Conservation (phyloP, 306 rosid genomes). For the Prosopis cineraria region DNA sequence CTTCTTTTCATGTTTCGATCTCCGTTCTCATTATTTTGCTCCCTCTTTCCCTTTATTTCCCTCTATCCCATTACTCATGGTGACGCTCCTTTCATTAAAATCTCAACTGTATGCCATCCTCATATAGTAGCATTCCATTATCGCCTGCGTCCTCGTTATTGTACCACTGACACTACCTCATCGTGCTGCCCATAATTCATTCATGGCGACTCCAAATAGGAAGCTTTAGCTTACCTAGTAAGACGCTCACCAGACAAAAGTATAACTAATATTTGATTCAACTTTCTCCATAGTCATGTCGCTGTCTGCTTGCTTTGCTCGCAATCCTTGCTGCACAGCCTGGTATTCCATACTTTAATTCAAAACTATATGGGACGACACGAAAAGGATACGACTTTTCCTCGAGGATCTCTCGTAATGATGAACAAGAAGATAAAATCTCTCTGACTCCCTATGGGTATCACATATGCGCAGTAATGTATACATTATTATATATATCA, state of each 20-base stretch:
- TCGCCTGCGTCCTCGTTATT: neutral
- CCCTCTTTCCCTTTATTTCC: conserved; percentile 10
- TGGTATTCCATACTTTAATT: conserved; percentile 44
- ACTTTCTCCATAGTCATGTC: conserved; percentile 34
- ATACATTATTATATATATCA: neutral
- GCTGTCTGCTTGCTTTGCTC: conserved; percentile 13
- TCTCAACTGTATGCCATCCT: conserved; percentile 1
- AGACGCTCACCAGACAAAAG: neutral
- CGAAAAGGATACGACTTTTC: conserved; percentile 29
- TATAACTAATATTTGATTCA: neutral
- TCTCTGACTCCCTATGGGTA: conserved; percentile 4
- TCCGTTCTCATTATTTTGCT: conserved; percentile 22
- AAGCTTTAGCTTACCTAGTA: neutral
- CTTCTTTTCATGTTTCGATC: conserved; percentile 15
- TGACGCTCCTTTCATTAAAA: conserved; percentile 9
- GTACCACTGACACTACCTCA: conserved; percentile 5
- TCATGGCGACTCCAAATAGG: neutral
- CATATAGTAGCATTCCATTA: too few relatives aligned
- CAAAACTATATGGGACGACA: conserved; percentile 34
- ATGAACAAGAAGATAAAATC: neutral
- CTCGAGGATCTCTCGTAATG: neutral
- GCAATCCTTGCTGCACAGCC: conserved; percentile 4
- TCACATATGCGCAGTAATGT: neutral
- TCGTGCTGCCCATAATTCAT: conserved; percentile 6
- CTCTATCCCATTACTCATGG: neutral